Base-by-base conservation (phyloP, 345 rosid species). In the Psidium friedrichsthalianum region DNA sequence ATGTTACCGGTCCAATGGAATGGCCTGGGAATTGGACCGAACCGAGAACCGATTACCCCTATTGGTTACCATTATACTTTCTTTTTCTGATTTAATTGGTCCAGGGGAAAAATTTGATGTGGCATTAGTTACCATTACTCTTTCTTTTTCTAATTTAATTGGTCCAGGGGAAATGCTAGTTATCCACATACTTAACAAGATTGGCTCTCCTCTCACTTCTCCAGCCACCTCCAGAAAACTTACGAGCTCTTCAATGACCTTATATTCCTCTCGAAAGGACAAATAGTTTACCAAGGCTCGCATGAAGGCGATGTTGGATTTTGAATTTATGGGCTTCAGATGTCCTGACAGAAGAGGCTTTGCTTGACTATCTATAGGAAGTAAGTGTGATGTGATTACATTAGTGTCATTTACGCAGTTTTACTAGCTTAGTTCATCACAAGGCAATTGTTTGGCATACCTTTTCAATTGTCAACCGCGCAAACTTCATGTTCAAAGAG, bases 151-250 rank as follows among this genome's bases (percentile, higher is more conserved):
- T n/a, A n/a, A n/a, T n/a, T n/a, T n/a, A n/a, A n/a, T n/a, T n/a
- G n/a, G n/a, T n/a, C n/a, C n/a, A n/a, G n/a, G n/a, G n/a, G n/a
- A n/a, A 94, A 94, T 87, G 87, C 92, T 29, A 92, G 86, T 88
- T 40, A 90, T 91, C 24, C 91, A 88, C 87, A 87, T 92, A 85
- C 82, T 89, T 13, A 88, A 87, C 59, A 88, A 82, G 82, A 92
- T 93, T 52, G 90, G 88, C 36, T 29, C 93, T 51, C 78, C 92
- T 85, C 92, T 93, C 14, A 94, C 92, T 82, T 95, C 92, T 87
- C n/a, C 95, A 94, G 82, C 95, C 94, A n/a, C 49, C 91, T 93
- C 74, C 93, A 94, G 1, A n/a, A n/a, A 95, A 92, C 92, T 2
- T 92, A 90, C 64, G 90, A 94, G 86, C 91, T 93, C n/a, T 93